Evolutionary conservation across 2,329 filamentous ascomycete genomes (phyloP), one percentile per base, ranked within the genome.

Genomic region (Furcasterigmium sp.): DNA sequence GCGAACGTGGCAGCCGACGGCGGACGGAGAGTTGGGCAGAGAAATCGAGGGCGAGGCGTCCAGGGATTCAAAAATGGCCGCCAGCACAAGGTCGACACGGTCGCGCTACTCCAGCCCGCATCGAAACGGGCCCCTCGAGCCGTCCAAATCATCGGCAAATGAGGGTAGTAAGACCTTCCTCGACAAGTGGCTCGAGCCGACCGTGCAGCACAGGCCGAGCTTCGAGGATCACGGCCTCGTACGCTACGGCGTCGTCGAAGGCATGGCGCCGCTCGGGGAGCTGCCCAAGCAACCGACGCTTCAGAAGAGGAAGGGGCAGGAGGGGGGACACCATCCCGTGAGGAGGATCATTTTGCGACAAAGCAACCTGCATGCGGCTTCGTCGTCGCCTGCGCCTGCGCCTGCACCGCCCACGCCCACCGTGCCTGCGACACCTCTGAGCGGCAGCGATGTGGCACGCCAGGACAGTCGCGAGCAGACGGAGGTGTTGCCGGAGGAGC

Each of bases 241-340:
- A 55, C 75, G 84, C 39, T 80, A 82, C 61, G 87, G 87, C 50
- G 86, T 94, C 15, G 71, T 94, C 46, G 84, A 87, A 63, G 84
- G 84, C 55, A 95, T 95, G 90, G 83, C 82, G 42, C 84, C 90
- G 20, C 68, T 95, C 44, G 90, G 90, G 32, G 76, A 82, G 43
- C 72, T 82, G 53, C 90, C 90, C 11, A 80, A 78, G 64, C 75
- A 73, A 18, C 65, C 75, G 56, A 59, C 58, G 43, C 20, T 35
- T 9, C 52, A 63, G 29, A 72, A 68, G 58, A 66, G 59, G 55
- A 53, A 49, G 19, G 61, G 49, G 9, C 54, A 47, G 39, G 54
- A 62, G 46, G 32, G 32, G 53, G 56, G 42, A 50, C 46, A 41
- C 51, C 50, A 15, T 45, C 57, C 39, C 13, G 60, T 67, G 28